Evolutionary conservation across 164 flowering plant genomes (phyloP).

Genomic region (Annona squamosa): DNA sequence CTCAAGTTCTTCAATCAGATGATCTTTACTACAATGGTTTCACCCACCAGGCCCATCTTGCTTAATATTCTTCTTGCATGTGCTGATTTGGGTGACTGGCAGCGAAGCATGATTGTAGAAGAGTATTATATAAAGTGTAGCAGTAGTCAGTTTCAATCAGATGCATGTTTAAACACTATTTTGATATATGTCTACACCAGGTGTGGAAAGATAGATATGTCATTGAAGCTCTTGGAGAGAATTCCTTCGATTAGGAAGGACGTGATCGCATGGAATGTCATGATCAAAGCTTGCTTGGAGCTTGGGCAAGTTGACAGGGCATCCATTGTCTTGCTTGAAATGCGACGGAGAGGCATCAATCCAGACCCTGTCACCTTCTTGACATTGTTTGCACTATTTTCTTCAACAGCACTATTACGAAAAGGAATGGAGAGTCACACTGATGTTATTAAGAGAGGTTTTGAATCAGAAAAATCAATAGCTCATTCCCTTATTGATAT

Average conservation of each 20-base stretch:
- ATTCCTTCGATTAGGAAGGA: conserved; percentile 3
- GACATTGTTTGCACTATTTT: conserved; percentile 11
- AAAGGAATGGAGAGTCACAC: conserved; percentile 13
- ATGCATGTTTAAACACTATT: conserved; percentile 12
- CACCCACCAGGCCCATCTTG: conserved; percentile 11
- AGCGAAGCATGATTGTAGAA: not conserved
- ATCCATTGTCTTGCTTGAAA: not conserved
- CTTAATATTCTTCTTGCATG: conserved; percentile 16
- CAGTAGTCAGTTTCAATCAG: not conserved
- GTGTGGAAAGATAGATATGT: conserved; percentile 5
- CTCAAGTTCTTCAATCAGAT: conserved; percentile 7
- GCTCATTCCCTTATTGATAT: conserved; percentile 21
- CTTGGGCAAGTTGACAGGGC: conserved; percentile 1
- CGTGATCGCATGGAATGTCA: conserved; percentile 17
- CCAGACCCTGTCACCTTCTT: conserved; percentile 13
- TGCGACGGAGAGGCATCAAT: conserved; percentile 8
- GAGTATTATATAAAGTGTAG: conserved; percentile 1
- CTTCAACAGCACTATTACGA: conserved; percentile 10
- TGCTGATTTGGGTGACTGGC: conserved; percentile 12
- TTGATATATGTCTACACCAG: conserved; percentile 11
- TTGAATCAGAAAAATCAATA: not conserved
- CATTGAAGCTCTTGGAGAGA: conserved; percentile 6
- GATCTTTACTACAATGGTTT: not conserved
- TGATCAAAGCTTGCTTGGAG: conserved; percentile 13
- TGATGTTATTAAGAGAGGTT: conserved; percentile 8